Evolutionary conservation across 768 basidiomycete species (phyloP), one percentile per base, ranked within the genome.

Genomic region (Phylloporus arenicola): DNA sequence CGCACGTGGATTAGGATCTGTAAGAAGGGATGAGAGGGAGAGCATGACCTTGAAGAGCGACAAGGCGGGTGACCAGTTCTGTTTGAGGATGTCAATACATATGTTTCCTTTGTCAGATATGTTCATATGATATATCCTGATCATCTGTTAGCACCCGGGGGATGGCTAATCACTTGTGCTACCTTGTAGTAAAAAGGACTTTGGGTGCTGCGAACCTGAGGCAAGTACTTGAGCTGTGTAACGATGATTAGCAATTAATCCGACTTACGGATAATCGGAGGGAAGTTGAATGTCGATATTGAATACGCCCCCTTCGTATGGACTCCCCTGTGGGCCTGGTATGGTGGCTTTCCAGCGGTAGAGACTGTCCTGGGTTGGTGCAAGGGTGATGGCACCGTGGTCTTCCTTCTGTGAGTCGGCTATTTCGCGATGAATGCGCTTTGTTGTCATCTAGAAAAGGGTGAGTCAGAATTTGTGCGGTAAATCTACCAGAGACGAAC

Each of bases 1-100:
- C 88, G 53, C 64, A 92, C 91, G 78, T 1, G 93, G 93, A 71
- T 97, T 97, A 0, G 93, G 93, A 58, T 96, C 93, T 11, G 92
- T 93, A 44, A 97, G 75, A 11, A 97, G 80, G 0, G 92, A 94
- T 0, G 92, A 94, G 4, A 97, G 78, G 24, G 92, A 94, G 17
- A 97, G 80, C 69, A 97, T 84, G 61, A 95, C 88, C 73, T 97
- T 96, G 76, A 89, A 93, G 43, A 97, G 74, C 3, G 92, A 94
- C 19, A 97, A 70, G 2, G 93, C 93, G 7, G 93, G 93, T 1
- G 90, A 93, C 93, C 93, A 97, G 60, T 90, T 88, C 61, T 83
- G 79, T 71, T 97, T 96, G 51, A 97, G 78, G 45, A 95, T 91
- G 69, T 96, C 88, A 57, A 92, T 88, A 62, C 88, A 92, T 47